phyloP scores from a whole-genome alignment of 306 rosid species.

The Cicer chorassanicum region DNA sequence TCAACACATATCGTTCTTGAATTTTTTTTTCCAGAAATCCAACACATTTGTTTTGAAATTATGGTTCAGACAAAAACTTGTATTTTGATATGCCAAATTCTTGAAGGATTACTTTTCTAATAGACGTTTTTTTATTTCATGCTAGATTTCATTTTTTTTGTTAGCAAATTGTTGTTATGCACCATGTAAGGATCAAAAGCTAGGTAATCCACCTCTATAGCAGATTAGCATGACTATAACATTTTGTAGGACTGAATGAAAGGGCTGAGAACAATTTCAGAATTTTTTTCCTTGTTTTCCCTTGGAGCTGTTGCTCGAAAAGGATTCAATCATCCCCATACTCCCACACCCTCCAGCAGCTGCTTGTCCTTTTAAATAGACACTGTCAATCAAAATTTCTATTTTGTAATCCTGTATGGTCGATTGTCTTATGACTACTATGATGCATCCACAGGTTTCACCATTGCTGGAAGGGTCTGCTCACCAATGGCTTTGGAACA shows the following conservation, averaged over 20 bases:
- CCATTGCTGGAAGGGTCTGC: conserved; percentile 81
- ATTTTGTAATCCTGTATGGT: background rate
- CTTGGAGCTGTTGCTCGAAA: background rate
- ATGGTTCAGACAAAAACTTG: too few species aligned
- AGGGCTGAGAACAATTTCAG: background rate
- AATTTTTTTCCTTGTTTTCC: background rate
- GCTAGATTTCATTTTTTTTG: background rate
- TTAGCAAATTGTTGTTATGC: background rate
- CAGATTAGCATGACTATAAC: background rate
- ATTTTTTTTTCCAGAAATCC: too few species aligned
- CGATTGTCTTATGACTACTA: conserved; percentile 32
- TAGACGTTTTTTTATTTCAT: background rate
- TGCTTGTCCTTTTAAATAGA: conserved; percentile 27
- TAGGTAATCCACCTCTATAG: background rate
- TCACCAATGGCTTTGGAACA: conserved; percentile 86
- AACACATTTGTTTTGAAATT: too few species aligned
- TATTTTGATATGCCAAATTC: background rate
- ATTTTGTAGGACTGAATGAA: background rate
- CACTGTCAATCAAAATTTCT: background rate
- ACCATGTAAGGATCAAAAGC: background rate
- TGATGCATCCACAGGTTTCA: conserved; percentile 66
- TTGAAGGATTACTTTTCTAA: background rate
- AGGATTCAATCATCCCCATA: conserved; percentile 5
- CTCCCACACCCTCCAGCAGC: background rate
- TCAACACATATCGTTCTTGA: too few species aligned